These are phyloP conservation scores for Endothia cerciana DNA, from an alignment of 2,329 filamentous ascomycete genomes.

Conservation along the genomic window DNA sequence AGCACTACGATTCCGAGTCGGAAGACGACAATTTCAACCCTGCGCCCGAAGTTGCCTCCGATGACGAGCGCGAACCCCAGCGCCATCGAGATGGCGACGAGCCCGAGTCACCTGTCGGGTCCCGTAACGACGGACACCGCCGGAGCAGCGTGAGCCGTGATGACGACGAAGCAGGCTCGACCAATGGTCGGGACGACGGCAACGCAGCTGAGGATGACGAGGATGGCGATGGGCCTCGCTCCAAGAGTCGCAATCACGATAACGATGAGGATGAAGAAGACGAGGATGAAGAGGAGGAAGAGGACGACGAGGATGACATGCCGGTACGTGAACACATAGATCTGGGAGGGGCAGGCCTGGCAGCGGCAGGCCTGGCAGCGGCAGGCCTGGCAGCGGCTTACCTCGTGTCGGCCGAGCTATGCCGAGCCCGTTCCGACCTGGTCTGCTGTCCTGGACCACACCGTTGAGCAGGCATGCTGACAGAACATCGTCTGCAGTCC, in stretches of 20 bases:
- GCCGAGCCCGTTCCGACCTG: neutral
- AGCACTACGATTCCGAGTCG: slow-evolving; percentile 68
- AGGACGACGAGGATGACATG: slow-evolving; percentile 36
- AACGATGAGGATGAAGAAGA: slow-evolving; percentile 52
- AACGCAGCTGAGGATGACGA: slow-evolving; percentile 12
- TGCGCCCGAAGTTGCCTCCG: slow-evolving; percentile 71
- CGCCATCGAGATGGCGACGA: slow-evolving; percentile 41
- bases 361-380: neutral
- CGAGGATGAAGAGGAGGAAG: slow-evolving; percentile 49
- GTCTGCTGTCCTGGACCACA: neutral
- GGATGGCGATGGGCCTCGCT: slow-evolving; percentile 36
- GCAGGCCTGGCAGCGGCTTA: slow-evolving; percentile 1
- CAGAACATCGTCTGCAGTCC: slow-evolving; percentile 43
- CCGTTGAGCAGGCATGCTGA: neutral
- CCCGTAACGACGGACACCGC: slow-evolving; percentile 33
- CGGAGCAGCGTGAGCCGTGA: slow-evolving; percentile 31
- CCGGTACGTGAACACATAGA: slow-evolving; percentile 19
- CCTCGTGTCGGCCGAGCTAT: neutral
- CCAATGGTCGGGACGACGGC: slow-evolving; percentile 17
- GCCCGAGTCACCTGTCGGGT: slow-evolving; percentile 31
- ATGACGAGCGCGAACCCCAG: slow-evolving; percentile 57
- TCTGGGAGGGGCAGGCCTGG: neutral
- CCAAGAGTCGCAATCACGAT: slow-evolving; percentile 34
- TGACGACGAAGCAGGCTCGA: slow-evolving; percentile 32
- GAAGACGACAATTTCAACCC: slow-evolving; percentile 93